Evolutionary conservation across 305 asterid genomes (phyloP), one percentile per base, ranked within the genome.

Genomic region (Plantago coronopus): DNA sequence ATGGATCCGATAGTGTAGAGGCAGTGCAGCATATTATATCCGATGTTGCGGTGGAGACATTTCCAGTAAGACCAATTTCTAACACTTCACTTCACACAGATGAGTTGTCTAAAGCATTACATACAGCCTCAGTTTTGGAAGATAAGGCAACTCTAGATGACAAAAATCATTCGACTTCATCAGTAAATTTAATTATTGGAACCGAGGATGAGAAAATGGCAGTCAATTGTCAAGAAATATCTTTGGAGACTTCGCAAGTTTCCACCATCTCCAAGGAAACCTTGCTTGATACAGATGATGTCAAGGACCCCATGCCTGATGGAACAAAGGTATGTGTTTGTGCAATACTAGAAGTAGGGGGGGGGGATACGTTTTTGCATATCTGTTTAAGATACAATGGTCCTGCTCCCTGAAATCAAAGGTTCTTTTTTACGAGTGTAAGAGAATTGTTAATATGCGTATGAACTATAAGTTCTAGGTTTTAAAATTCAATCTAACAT

Each of bases 21-120:
- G 59, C 69, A 62, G 76, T 74, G 47, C 54, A 71, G 61, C 54
- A 45, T 37, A 66, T 62, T 44, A 65, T 53, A 37, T 59, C 82
- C 17, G 78, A 76, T 59, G 71, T 79, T 63, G 73, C 70, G 13
- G 96, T 89, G 71, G 99, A 93, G 76, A 85, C 72, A 55, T 89
- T 89, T 76, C 97, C 96, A 4, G 37, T 79, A 45, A 72, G 78
- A 66, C 88, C 96, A 16, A 65, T 84, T 56, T 65, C 83, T 38
- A 68, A 44, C 66, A 62, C 69, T 54, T 56, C 69, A 59, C 56
- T 67, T 57, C 66, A 55, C 55, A 51, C 69, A 68, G 80, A 67
- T 62, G 83, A 56, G 67, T 75, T 61, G 64, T 70, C 74, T 43
- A 76, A 57, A 64, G 66, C 75, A 46, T 50, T 66, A 23, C 63